These are phyloP conservation scores for Triadica sebifera DNA, from an alignment of 345 rosid genomes.

Conservation along the genomic window DNA sequence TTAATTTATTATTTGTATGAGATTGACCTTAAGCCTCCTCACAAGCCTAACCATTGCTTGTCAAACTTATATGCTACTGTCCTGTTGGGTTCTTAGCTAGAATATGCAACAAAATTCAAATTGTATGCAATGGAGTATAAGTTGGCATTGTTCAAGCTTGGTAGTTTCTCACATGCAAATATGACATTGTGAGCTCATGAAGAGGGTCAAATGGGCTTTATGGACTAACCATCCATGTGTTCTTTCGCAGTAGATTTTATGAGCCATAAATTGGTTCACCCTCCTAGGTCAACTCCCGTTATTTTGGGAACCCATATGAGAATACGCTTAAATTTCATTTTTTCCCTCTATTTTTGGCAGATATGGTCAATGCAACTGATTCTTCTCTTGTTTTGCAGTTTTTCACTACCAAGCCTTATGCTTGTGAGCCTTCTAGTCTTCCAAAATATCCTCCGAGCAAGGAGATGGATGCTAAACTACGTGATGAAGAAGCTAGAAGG, in stretches of 20 bases:
- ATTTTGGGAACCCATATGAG: not conserved
- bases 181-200: not conserved
- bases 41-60: not conserved
- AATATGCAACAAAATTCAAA: not conserved
- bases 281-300: slow-evolving; percentile 10
- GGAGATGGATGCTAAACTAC: slow-evolving; percentile 35
- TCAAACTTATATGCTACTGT: not conserved
- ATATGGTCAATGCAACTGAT: slow-evolving; percentile 3
- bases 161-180: not conserved
- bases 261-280: not conserved
- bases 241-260: not conserved
- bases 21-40: not conserved
- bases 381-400: slow-evolving; percentile 27
- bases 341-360: not conserved
- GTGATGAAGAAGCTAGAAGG: slow-evolving; percentile 37
- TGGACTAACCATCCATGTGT: not conserved
- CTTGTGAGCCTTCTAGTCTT: slow-evolving; percentile 35
- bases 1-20: not conserved
- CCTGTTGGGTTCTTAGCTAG: not conserved
- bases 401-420: slow-evolving; percentile 29
- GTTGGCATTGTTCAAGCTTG: not conserved
- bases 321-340: too few species aligned
- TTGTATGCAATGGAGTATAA: not conserved
- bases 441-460: slow-evolving; percentile 36
- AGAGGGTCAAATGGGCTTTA: not conserved